Evolutionary conservation across 345 rosid genomes (phyloP), one percentile per base, ranked within the genome.

Genomic region (Cochlearia excelsa): DNA sequence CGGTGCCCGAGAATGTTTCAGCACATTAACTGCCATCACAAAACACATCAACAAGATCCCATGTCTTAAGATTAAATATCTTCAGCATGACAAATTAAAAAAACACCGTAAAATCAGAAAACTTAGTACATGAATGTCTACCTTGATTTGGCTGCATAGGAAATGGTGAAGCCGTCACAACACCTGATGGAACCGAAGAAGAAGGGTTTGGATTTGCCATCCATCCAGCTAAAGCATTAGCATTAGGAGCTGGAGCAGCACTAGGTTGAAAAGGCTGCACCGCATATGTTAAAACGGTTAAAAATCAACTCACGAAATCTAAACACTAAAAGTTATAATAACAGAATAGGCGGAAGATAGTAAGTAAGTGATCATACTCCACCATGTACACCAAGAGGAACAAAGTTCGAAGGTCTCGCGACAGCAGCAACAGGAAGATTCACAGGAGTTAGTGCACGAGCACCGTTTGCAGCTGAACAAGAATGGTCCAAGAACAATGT

Each of bases 121-220:
- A 65, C 9, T 49, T 23, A 63, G 9, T 44, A 37, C 60, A 57
- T 29, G 9, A 28, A 56, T 3, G 30, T 9, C 52, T 60, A 71
- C 75, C 70, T 59, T 71, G 75, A 65, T 48, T 71, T 58, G 61
- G 61, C 61, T 64, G 70, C 66, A 71, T 71, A 40, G 70, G 70
- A 67, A 89, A 86, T 79, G 91, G 91, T 79, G 97, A 89, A 65
- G 97, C 85, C 63, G 95, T 78, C 2, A 80, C 89, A 69, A 77
- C 48, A 86, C 85, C 80, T 65, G 84, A 68, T 33, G 86, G 96
- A 72, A 88, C 78, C 9, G 96, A 75, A 39, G 96, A 84, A 56
- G 96, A 75, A 63, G 86, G 88, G 59, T 84, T 76, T 49, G 92
- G 80, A 78, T 78, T 82, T n/a, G 88, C 77, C 84, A 86, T 86